These are phyloP conservation scores for Colletotrichum camelliae DNA, from an alignment of 2,329 filamentous ascomycete genomes.

Conservation along the genomic window DNA sequence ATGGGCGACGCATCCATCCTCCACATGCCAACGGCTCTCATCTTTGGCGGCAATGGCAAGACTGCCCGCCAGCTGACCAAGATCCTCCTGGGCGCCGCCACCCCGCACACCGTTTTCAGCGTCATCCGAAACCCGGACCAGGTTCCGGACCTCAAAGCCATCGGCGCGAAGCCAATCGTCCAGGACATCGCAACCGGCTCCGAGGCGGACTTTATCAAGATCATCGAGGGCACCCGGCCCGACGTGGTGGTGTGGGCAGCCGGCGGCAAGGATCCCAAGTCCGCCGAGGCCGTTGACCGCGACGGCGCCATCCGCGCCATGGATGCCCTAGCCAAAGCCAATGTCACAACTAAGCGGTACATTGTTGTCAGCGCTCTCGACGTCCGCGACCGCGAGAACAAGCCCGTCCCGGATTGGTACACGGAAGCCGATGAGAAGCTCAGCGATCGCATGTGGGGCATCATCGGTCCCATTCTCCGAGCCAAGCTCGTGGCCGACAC, in stretches of 20 bases:
- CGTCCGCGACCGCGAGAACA: conserved; percentile 41
- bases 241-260: conserved; percentile 38
- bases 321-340: conserved; percentile 44
- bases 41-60: conserved; percentile 31
- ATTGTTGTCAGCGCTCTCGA: conserved; percentile 51
- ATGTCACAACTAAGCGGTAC: conserved; percentile 43
- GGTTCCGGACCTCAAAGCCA: conserved; percentile 34
- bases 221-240: conserved; percentile 37
- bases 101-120: conserved; percentile 28
- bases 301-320: conserved; percentile 50
- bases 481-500: conserved; percentile 49
- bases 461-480: conserved; percentile 42
- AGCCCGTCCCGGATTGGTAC: conserved; percentile 47
- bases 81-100: conserved; percentile 19
- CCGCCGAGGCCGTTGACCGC: conserved; percentile 48
- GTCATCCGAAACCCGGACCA: conserved; percentile 37
- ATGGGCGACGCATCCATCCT: conserved; percentile 23
- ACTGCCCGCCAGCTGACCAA: conserved; percentile 27
- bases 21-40: conserved; percentile 27
- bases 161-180: conserved; percentile 47
- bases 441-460: conserved; percentile 41
- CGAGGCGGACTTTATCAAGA: conserved; percentile 39
- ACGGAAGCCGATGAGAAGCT: conserved; percentile 38
- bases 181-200: conserved; percentile 45
- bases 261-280: conserved; percentile 36